Conservation (phyloP, 1,284 basidiomycete species). For the Wallemia hederae region DNA sequence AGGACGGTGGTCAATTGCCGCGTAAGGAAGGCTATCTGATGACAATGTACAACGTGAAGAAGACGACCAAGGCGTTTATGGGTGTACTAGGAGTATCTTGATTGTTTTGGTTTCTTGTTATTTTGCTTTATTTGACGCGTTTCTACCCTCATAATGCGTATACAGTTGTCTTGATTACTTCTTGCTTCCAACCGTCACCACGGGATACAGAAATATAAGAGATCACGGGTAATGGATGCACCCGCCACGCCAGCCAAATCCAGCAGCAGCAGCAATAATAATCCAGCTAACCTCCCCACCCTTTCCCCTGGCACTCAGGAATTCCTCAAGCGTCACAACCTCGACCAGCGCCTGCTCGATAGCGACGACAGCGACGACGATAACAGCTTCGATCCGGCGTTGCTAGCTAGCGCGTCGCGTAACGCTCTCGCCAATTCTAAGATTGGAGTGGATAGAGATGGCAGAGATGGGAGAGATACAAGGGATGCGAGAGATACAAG, state of each 20-base stretch:
- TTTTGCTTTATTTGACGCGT: not conserved
- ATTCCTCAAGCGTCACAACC: not conserved
- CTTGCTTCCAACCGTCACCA: not conserved
- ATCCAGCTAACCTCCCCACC: not conserved
- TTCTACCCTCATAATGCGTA: too few species aligned
- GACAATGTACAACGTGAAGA: not conserved
- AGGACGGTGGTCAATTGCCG: not conserved
- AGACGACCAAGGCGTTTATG: not conserved
- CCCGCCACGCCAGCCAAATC: not conserved
- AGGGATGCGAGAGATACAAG: too few species aligned
- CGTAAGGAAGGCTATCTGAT: not conserved
- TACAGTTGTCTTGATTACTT: not conserved
- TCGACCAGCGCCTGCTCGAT: not conserved
- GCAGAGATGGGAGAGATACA: too few species aligned
- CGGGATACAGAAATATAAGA: not conserved
- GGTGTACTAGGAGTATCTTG: not conserved
- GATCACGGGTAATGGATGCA: not conserved
- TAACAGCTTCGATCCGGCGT: not conserved
- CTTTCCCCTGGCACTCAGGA: not conserved
- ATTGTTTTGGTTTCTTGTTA: not conserved
- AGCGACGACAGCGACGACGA: conserved; percentile 1
- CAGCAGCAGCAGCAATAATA: not conserved
- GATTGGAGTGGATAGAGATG: not conserved
- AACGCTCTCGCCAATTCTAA: not conserved
- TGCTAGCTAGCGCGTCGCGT: not conserved